phyloP scores from a whole-genome alignment of 805 yeast species.

The Cyberlindnera mycetangii region DNA sequence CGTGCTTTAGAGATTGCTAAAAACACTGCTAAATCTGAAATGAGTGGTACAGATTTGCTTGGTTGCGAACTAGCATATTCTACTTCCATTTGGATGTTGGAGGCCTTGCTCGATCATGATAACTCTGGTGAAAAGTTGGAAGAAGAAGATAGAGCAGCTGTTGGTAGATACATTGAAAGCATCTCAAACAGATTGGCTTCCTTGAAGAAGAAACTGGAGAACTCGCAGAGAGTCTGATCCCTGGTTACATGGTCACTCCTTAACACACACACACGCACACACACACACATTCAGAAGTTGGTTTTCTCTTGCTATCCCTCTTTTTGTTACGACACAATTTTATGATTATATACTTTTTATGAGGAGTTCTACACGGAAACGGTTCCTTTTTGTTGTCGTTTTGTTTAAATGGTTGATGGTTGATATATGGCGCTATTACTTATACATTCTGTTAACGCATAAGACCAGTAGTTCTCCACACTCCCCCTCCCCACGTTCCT shows the following conservation, averaged over 20 bases:
- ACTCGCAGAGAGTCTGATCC: slow-evolving; percentile 7
- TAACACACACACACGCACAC: too few species aligned
- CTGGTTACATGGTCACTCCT: too few species aligned
- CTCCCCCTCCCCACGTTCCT: too few species aligned
- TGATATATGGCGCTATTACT: slow-evolving; percentile 1
- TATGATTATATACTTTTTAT: background rate
- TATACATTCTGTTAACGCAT: background rate
- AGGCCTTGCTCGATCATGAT: slow-evolving; percentile 65
- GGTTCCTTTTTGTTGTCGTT: too few species aligned
- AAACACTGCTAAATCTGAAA: slow-evolving; percentile 85
- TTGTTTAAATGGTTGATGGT: background rate
- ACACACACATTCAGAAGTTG: slow-evolving; percentile 1
- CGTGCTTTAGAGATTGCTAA: slow-evolving; percentile 92
- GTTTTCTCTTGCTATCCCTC: too few species aligned
- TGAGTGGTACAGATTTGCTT: slow-evolving; percentile 59
- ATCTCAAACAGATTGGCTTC: slow-evolving; percentile 78
- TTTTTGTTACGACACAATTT: background rate
- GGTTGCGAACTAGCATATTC: slow-evolving; percentile 89
- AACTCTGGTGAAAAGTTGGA: slow-evolving; percentile 44
- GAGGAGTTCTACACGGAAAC: background rate
- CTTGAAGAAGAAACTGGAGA: slow-evolving; percentile 54
- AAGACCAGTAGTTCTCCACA: too few species aligned
- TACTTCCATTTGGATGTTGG: slow-evolving; percentile 94
- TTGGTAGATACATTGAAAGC: slow-evolving; percentile 77
- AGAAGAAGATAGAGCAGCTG: slow-evolving; percentile 68